These are phyloP conservation scores for Geosiphon pyriformis DNA, from an alignment of 192 early-diverging fungal species.

Conservation along the genomic window DNA sequence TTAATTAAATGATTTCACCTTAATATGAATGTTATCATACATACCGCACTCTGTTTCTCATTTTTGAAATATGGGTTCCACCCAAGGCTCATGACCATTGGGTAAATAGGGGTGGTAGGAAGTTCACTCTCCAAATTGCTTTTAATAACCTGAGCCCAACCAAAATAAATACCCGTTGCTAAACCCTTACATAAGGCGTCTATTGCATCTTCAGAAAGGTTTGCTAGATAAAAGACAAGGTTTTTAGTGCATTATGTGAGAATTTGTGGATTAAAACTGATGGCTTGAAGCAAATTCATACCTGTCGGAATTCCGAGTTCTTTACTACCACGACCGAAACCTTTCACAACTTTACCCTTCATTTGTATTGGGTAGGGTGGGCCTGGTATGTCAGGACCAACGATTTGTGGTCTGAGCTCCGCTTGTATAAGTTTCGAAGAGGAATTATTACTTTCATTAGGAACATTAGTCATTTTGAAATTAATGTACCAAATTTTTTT, in stretches of 20 bases:
- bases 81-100: constrained; percentile 99
- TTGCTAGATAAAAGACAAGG: constrained; percentile 54
- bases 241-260: background rate
- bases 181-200: constrained; percentile 54
- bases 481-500: too few species aligned
- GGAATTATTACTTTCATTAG: too few species aligned
- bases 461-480: too few species aligned
- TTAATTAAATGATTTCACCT: constrained; percentile 3
- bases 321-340: constrained; percentile 94
- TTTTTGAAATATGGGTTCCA: constrained; percentile 99
- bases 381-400: constrained; percentile 53
- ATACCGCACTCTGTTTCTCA: constrained; percentile 85
- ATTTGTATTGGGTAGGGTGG: constrained; percentile 75
- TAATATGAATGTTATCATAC: constrained; percentile 19
- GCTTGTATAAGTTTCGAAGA: too few species aligned
- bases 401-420: constrained; percentile 49
- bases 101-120: constrained; percentile 48
- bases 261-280: background rate
- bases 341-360: constrained; percentile 75
- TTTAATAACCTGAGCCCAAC: constrained; percentile 79
- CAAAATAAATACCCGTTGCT: constrained; percentile 90
- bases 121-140: constrained; percentile 21
- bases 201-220: constrained; percentile 76
- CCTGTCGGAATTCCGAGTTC: constrained; percentile 97
- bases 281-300: constrained; percentile 31